These are phyloP conservation scores for Sporothrix pallida DNA, from an alignment of 2,329 filamentous ascomycete species.

Conservation along the genomic window DNA sequence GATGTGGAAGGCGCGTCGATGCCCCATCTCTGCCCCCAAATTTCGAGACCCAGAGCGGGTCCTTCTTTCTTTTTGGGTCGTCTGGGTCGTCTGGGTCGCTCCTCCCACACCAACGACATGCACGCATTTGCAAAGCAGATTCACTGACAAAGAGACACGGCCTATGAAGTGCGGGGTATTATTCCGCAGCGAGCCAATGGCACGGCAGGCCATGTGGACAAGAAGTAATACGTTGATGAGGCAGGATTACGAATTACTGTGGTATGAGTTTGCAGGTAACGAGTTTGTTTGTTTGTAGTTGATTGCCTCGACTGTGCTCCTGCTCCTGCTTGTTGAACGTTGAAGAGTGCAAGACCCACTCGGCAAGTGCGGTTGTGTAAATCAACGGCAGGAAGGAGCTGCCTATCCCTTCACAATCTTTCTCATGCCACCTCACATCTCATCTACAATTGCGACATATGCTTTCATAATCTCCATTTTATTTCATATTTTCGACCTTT, in stretches of 20 bases:
- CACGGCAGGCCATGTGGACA: neutral
- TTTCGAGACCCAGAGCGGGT: neutral
- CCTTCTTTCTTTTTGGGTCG: neutral
- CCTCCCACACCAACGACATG: neutral
- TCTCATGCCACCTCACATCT: neutral
- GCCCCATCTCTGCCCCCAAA: too few species aligned
- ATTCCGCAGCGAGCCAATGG: slow-evolving; percentile 22
- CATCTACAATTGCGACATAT: neutral
- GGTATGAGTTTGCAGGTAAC: too few species aligned
- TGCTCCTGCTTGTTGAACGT: neutral
- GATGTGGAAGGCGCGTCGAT: slow-evolving; percentile 8
- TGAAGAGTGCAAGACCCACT: neutral
- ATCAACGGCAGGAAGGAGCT: neutral
- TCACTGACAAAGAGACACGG: neutral
- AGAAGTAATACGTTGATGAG: neutral
- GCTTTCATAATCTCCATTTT: neutral
- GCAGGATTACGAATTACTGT: neutral
- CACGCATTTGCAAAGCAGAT: neutral
- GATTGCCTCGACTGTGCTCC: neutral
- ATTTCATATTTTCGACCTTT: neutral
- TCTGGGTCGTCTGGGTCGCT: neutral
- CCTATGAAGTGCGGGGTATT: slow-evolving; percentile 34
- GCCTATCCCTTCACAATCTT: neutral
- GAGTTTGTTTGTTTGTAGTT: neutral
- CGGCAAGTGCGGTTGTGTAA: slow-evolving; percentile 5